Base-by-base conservation (phyloP, 192 early-diverging fungal genomes). In the Linnemannia schmuckeri region DNA sequence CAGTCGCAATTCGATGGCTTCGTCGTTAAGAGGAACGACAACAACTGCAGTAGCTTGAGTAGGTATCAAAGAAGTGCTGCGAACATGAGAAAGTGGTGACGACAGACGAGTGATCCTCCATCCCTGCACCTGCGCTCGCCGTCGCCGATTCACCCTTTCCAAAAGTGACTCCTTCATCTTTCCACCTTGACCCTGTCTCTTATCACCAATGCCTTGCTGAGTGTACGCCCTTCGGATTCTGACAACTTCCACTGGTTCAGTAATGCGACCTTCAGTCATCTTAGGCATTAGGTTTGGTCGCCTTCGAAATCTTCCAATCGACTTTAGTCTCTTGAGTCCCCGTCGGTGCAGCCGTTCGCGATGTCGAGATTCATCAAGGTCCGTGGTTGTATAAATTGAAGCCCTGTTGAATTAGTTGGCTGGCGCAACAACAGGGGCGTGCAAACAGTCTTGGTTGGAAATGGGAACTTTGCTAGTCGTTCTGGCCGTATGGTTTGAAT, bases 141-240 rank as follows among this genome's bases (percentile, higher is more conserved):
- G 8, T 33, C 72, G 77, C 22, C 78, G 78, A 35, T 74, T 80
- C 40, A 72, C 30, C 10, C 73, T 80, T 52, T 80, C 77, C 49
- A 79, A 72, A 1, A 71, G 70, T n/a, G 9, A 13, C 52, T 57
- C 77, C 15, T 22, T 63, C 18, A 30, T 15, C 71, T n/a, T 46
- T 5, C 61, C 33, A 12, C 8, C 35, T 41, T 47, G 35, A 3
- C 33, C n/a, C 33, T 7, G 68, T 55, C 3, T 41, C 20, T 20
- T 72, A 13, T 10, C 30, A 33, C 13, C 61, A 15, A 24, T 6
- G 20, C 70, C 2, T 20, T 8, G 38, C 38, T 61, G 61, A 66
- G n/a, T 66, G 37, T 83, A 78, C 18, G 70, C 75, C 12, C 82
- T 41, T 27, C 82, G 70, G 57, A 83, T 73, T 35, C 82, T 77